Base-by-base conservation (phyloP, 768 basidiomycete genomes). In the Hypholoma sublateritium region DNA sequence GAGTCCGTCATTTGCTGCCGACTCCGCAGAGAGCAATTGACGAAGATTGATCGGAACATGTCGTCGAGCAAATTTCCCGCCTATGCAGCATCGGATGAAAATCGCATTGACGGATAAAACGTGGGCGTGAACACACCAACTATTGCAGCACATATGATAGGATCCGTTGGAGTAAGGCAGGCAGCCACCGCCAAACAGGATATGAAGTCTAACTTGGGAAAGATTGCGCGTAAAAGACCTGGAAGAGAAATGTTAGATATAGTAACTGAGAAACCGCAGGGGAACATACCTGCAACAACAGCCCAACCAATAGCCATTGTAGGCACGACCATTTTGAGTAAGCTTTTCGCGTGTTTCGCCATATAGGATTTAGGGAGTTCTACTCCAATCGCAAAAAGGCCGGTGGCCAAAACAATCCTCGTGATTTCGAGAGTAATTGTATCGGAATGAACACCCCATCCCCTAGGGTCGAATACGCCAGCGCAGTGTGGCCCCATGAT, bases 341-440 rank as follows among this genome's bases (percentile, higher is more conserved):
- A 72, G 35, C 91, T 84, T 63, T 81, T 87, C 41, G 84, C 90
- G 64, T 96, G 93, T 28, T 86, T 80, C 17, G 78, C 77, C 80
- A 98, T 85, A 74, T 98, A 98, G 0, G 86, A 83, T 56, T 84
- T 77, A 0, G 96, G 95, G 32, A 98, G 77, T 68, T 99, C 95
- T 22, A 96, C 93, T 2, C 96, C 96, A 36, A 98, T 93, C 5
- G 95, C 92, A 65, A 99, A 99, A 1, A 98, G 83, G 28, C 93
- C 92, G 1, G 91, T 88, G 2, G 89, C 95, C 45, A 99, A 88
- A 52, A 97, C 90, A 25, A 97, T 72, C 7, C 95, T 81, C 74
- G 88, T 95, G n/a, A 96, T 74, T 71, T 96, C 95, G 21, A 74
- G 70, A 0, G 95, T 98, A 58, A 99, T 83, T 3, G 74, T 69